Base-by-base conservation (phyloP, 441 rosid species). In the Gossypium aridum region DNA sequence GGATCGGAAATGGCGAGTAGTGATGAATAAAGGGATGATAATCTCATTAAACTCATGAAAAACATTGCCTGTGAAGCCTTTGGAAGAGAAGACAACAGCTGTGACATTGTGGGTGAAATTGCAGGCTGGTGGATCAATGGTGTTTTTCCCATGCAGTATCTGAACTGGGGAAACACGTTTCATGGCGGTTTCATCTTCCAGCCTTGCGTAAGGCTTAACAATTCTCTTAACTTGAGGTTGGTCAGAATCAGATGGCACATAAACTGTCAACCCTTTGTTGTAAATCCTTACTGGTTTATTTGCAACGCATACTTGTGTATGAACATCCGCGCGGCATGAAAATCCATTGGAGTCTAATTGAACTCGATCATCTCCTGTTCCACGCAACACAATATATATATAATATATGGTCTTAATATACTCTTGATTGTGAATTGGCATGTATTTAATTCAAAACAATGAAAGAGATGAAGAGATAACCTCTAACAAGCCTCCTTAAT, bases 21-120 rank as follows among this genome's bases (percentile, higher is more conserved):
- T 80, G 72, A 81, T 71, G 81, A 85, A 82, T 23, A 78, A 53
- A 4, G 86, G 85, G 72, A 83, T 72, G 20, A 83, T 77, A 31
- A 83, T 63, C 70, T 82, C 85, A 65, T 79, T 74, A 66, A 82
- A 66, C 51, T 83, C 86, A 43, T 81, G 88, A 72, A 72, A 85
- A 22, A 69, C 25, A 54, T 85, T 85, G 17, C 81, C 83, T 0
- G 76, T 22, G 73, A 77, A 85, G 17, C 85, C 83, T 12, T 70
- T 82, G 0, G 45, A 53, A 16, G 84, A 82, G 79, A 83, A 84
- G 25, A 86, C 75, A 34, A 82, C 56, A 9, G 68, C 84, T 0
- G 83, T 73, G 56, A 60, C 82, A 64, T 82, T 25, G 53, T 78
- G 65, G 2, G 62, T 79, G 80, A 63, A 13, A 20, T 9, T 16